These are phyloP conservation scores for Drechslerella stenobrocha DNA, from an alignment of 2,329 filamentous ascomycete genomes.

Conservation along the genomic window DNA sequence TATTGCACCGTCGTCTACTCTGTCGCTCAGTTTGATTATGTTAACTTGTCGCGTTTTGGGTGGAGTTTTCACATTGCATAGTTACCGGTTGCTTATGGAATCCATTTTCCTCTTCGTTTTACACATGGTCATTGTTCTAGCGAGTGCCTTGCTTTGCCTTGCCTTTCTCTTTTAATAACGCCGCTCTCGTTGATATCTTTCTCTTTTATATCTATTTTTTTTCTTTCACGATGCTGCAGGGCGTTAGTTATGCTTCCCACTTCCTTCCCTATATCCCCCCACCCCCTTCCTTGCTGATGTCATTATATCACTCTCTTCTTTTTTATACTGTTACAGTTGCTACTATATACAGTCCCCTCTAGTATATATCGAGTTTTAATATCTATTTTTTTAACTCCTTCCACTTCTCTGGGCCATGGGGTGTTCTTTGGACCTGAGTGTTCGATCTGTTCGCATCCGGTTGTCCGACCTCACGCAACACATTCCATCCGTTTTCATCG, in stretches of 20 bases:
- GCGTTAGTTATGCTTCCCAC: slow-evolving; percentile 8
- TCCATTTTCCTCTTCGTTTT: slow-evolving; percentile 20
- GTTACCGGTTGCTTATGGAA: slow-evolving; percentile 47
- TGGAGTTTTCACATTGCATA: slow-evolving; percentile 49
- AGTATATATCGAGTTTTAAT: slow-evolving; percentile 47
- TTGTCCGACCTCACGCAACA: slow-evolving; percentile 1
- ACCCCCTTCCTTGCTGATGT: neutral
- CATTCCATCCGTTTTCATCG: neutral
- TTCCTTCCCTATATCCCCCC: neutral
- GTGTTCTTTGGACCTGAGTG: too few relatives aligned
- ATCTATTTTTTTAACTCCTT: slow-evolving; percentile 29
- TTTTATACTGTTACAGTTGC: slow-evolving; percentile 31
- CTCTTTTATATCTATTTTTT: slow-evolving; percentile 13
- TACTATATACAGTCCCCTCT: slow-evolving; percentile 28
- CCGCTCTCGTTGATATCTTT: slow-evolving; percentile 12
- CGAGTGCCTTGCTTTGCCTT: slow-evolving; percentile 14
- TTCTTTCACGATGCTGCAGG: slow-evolving; percentile 5
- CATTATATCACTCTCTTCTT: slow-evolving; percentile 5
- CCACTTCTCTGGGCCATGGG: neutral
- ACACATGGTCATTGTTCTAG: slow-evolving; percentile 33
- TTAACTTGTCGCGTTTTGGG: too few relatives aligned
- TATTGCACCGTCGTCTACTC: slow-evolving; percentile 8
- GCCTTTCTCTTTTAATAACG: slow-evolving; percentile 3
- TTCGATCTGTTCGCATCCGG: neutral
- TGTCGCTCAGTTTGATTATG: slow-evolving; percentile 20